These are phyloP conservation scores for Colletotrichum karsti DNA, from an alignment of 2,329 filamentous ascomycete species.

Conservation along the genomic window DNA sequence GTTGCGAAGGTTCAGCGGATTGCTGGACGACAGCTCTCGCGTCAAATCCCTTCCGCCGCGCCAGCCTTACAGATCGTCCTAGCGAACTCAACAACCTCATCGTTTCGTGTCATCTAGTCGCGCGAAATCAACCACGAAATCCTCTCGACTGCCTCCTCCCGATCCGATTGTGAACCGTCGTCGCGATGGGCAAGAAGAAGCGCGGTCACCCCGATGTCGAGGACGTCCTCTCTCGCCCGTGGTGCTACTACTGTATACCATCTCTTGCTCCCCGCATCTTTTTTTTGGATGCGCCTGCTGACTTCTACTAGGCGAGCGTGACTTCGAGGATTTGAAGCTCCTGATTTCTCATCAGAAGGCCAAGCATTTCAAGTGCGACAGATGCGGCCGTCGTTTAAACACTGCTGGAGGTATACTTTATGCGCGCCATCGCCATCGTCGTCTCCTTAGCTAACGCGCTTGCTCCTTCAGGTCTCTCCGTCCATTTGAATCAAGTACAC, in stretches of 20 bases:
- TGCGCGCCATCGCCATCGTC: neutral
- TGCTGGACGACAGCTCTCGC: slow-evolving; percentile 18
- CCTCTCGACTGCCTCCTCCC: neutral
- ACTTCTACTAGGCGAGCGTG: slow-evolving; percentile 75
- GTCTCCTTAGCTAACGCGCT: slow-evolving; percentile 24
- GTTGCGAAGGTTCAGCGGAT: slow-evolving; percentile 9
- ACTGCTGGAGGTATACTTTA: slow-evolving; percentile 83
- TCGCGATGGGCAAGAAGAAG: slow-evolving; percentile 86
- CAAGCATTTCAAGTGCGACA: slow-evolving; percentile 99
- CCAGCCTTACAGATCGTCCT: neutral
- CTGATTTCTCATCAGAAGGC: slow-evolving; percentile 97
- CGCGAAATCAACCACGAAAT: neutral
- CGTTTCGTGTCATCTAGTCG: neutral
- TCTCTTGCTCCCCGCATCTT: neutral
- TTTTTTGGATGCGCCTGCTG: slow-evolving; percentile 15
- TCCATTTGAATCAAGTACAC: slow-evolving; percentile 98
- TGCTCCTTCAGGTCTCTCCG: slow-evolving; percentile 75
- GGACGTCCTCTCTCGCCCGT: slow-evolving; percentile 86
- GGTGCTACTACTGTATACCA: slow-evolving; percentile 95
- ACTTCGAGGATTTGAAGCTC: slow-evolving; percentile 97
- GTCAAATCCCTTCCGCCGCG: slow-evolving; percentile 27
- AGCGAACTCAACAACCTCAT: slow-evolving; percentile 2
- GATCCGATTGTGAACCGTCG: neutral
- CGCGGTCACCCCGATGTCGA: slow-evolving; percentile 86
- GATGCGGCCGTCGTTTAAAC: slow-evolving; percentile 87